Evolutionary conservation across 2,329 filamentous ascomycete genomes (phyloP).

Genomic region (Colletotrichum caudatum): DNA sequence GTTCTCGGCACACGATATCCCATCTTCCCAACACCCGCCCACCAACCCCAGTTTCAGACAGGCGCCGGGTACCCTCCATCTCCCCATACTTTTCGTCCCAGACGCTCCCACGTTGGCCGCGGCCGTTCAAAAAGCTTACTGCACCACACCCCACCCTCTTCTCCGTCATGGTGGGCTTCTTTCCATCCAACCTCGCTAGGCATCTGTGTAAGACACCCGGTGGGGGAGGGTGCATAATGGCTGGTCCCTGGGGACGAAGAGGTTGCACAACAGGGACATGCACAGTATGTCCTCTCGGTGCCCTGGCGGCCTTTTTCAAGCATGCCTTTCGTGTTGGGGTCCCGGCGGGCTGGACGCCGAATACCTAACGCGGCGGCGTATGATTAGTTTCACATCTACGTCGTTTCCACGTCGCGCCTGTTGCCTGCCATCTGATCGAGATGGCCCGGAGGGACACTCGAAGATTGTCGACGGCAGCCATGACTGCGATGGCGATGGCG

Average conservation of each 20-base stretch:
- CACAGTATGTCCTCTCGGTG: neutral
- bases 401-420: neutral
- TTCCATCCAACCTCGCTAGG: neutral
- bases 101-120: neutral
- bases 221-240: neutral
- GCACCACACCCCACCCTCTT: neutral
- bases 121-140: neutral
- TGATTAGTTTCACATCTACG: neutral
- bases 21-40: neutral
- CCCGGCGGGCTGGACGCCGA: neutral
- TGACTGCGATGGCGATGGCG: neutral
- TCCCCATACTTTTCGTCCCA: slow-evolving; percentile 11
- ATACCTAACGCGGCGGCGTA: neutral
- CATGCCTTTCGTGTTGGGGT: neutral
- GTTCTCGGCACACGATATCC: neutral
- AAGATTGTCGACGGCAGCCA: neutral
- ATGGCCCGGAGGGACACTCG: neutral
- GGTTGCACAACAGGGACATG: neutral
- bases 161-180: neutral
- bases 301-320: neutral
- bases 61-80: neutral
- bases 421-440: slow-evolving; percentile 22
- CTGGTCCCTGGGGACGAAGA: neutral
- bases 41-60: neutral
- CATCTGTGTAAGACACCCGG: neutral